Evolutionary conservation across 2,329 filamentous ascomycete genomes (phyloP).

Genomic region (Aspergillus sp.): DNA sequence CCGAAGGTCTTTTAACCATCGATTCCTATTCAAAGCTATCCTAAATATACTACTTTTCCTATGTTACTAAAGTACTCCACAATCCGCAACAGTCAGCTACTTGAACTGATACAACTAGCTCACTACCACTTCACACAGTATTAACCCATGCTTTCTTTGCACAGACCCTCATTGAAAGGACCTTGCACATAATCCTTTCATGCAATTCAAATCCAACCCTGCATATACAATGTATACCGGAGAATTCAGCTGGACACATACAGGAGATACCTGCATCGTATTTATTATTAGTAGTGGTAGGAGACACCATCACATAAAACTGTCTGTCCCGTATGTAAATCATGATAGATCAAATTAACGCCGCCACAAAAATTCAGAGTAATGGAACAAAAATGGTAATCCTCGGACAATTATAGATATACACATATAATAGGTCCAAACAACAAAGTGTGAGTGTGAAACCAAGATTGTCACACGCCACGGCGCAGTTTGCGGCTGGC

Average conservation of each 20-base stretch:
- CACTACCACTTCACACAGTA: background rate
- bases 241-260: background rate
- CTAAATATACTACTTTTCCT: too few species aligned
- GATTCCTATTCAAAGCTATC: too few species aligned
- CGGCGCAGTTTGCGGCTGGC: background rate
- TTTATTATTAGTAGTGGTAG: background rate
- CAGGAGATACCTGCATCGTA: background rate
- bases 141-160: background rate
- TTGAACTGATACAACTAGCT: too few species aligned
- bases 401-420: slow-evolving; percentile 13
- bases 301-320: background rate
- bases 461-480: background rate
- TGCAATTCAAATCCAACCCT: background rate
- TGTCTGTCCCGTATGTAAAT: background rate
- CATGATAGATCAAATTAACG: slow-evolving; percentile 4
- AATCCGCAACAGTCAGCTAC: too few species aligned
- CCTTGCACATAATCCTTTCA: background rate
- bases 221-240: background rate
- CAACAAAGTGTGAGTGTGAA: background rate
- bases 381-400: slow-evolving; percentile 3
- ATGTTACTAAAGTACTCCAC: too few species aligned
- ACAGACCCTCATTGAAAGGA: background rate
- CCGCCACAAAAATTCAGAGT: background rate
- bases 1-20: too few species aligned
- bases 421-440: slow-evolving; percentile 7